These are phyloP conservation scores for Amborella trichopoda DNA, from an alignment of 164 flowering plant genomes.

Conservation along the genomic window DNA sequence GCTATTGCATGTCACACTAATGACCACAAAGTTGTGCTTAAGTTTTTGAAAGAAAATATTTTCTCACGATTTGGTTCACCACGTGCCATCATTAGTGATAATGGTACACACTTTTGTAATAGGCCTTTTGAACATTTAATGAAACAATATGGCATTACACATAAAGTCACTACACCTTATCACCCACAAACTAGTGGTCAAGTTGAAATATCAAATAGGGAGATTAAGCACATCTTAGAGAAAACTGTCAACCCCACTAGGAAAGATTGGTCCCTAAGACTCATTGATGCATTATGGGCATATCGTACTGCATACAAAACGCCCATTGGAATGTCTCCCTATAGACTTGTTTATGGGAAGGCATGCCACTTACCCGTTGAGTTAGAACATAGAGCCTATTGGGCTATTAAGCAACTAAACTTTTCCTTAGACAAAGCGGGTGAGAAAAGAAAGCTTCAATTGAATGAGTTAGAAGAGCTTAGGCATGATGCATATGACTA, in stretches of 20 bases:
- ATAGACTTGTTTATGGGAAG: background rate
- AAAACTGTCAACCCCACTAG: background rate
- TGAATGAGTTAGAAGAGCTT: too few relatives aligned
- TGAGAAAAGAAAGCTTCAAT: too few relatives aligned
- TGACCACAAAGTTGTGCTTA: background rate
- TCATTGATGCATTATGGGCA: background rate
- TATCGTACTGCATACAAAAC: background rate
- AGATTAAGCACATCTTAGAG: background rate
- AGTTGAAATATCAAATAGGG: background rate
- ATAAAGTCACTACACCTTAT: conserved; percentile 2
- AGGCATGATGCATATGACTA: too few relatives aligned
- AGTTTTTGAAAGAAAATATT: background rate
- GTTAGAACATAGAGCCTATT: too few relatives aligned
- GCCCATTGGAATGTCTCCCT: background rate
- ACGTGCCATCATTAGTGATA: background rate
- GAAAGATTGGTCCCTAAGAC: conserved; percentile 1
- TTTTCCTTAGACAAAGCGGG: too few relatives aligned
- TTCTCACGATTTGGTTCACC: background rate
- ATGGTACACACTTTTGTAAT: background rate
- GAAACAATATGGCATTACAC: background rate
- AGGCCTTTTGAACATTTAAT: background rate
- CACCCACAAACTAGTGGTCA: conserved; percentile 3
- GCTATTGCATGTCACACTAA: background rate
- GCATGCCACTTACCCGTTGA: too few relatives aligned
- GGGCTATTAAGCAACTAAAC: too few relatives aligned